Conservation (phyloP, 108 stramenopile genomes). For the Epithemia pelagica region DNA sequence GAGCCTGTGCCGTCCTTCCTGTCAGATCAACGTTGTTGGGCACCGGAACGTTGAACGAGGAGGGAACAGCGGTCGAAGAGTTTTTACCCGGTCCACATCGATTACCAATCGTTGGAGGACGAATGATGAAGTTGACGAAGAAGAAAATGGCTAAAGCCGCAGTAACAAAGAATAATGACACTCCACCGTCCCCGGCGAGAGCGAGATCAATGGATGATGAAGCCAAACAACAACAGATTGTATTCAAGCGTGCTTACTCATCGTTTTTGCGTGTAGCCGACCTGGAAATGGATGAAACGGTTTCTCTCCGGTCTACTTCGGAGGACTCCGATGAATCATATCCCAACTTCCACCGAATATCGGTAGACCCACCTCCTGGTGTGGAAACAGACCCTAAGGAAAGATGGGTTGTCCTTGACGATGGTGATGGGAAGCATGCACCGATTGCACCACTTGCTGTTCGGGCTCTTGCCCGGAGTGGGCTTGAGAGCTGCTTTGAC, state of each 20-base stretch:
- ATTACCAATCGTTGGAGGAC: not conserved
- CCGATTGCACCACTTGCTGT: slow-evolving; percentile 62
- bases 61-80: not conserved
- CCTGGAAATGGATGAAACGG: slow-evolving; percentile 23
- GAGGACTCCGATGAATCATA: slow-evolving; percentile 12
- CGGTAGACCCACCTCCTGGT: slow-evolving; percentile 52
- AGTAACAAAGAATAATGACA: no score
- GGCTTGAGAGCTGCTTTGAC: slow-evolving; percentile 36
- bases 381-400: slow-evolving; percentile 53
- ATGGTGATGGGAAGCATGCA: slow-evolving; percentile 43
- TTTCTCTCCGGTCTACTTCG: slow-evolving; percentile 7
- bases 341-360: slow-evolving; percentile 38
- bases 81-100: not conserved
- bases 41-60: not conserved
- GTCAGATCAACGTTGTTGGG: not conserved
- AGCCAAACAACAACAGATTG: not conserved
- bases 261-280: slow-evolving; percentile 31
- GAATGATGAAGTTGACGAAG: no score
- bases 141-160: no score
- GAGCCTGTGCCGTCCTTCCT: no score
- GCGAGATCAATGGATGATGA: not conserved
- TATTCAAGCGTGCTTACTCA: not conserved
- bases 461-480: slow-evolving; percentile 39
- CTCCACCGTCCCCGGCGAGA: no score
- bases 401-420: slow-evolving; percentile 59